phyloP scores from a whole-genome alignment of 352 stramenopile species.

The Lagenidium sp. region DNA sequence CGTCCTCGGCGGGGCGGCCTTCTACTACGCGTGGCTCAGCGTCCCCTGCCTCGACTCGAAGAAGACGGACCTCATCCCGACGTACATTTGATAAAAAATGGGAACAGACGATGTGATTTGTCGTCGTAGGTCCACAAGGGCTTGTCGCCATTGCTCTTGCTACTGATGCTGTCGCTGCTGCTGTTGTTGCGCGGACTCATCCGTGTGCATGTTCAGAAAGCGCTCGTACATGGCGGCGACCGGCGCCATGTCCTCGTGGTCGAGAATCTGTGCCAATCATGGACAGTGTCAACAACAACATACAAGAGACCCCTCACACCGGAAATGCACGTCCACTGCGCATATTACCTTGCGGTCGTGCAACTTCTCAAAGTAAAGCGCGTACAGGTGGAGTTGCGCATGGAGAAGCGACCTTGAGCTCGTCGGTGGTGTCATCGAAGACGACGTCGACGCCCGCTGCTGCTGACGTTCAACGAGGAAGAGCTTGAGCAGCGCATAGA shows the following conservation, averaged over 20 bases:
- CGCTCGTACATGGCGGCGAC: slow-evolving; percentile 9
- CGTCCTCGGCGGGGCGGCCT: slow-evolving; percentile 46
- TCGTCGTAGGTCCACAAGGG: not conserved
- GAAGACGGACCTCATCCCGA: slow-evolving; percentile 72
- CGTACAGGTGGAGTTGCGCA: slow-evolving; percentile 39
- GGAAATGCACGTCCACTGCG: not conserved
- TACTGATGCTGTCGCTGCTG: no score
- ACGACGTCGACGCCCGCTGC: not conserved
- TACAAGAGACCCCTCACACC: not conserved
- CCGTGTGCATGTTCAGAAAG: slow-evolving; percentile 5
- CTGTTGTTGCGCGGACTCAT: no score
- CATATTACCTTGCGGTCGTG: slow-evolving; percentile 26
- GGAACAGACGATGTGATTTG: not conserved
- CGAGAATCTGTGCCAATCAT: not conserved
- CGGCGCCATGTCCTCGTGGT: slow-evolving; percentile 9
- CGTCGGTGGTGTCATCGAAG: not conserved
- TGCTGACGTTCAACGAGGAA: slow-evolving; percentile 25
- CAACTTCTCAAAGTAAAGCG: slow-evolving; percentile 37
- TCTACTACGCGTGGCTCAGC: slow-evolving; percentile 73
- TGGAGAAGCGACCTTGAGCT: slow-evolving; percentile 19
- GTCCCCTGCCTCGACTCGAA: slow-evolving; percentile 77
- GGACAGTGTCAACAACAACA: not conserved
- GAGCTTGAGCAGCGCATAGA: slow-evolving; percentile 49
- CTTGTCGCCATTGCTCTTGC: no score
- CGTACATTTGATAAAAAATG: slow-evolving; percentile 34